Percentiles rank a stretch among this genome's conserved stretches.
Evolutionary conservation across 208 protist genomes (phyloP).

Genomic region (Leishmania braziliensis): DNA sequence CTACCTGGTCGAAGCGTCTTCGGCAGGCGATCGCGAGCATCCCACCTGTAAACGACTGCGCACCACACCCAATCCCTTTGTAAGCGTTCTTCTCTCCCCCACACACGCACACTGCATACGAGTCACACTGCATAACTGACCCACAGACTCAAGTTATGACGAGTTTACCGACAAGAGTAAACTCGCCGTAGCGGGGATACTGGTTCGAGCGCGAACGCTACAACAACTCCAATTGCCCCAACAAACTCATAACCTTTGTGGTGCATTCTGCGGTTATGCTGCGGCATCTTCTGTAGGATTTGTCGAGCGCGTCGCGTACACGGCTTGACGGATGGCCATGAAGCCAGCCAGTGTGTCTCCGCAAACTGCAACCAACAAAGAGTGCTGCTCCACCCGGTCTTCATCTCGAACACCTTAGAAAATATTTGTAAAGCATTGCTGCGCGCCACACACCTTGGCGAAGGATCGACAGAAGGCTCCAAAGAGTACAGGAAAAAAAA

Average conservation of each 20-base stretch:
- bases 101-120: background rate
- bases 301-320: background rate
- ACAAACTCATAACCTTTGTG: background rate
- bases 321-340: background rate
- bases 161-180: background rate
- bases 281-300: background rate
- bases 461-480: background rate
- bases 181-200: background rate
- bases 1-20: background rate
- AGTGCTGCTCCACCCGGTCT: background rate
- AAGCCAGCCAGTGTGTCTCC: background rate
- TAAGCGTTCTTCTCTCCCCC: background rate
- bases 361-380: background rate
- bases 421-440: background rate
- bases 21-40: background rate
- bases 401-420: background rate
- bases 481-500: background rate
- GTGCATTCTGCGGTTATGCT: background rate
- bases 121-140: background rate
- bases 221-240: background rate
- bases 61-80: background rate
- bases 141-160: background rate
- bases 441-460: background rate
- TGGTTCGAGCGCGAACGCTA: background rate
- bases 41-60: background rate